Conservation (phyloP, 495 filamentous ascomycete species). For the Amphirosellinia nigrospora region DNA sequence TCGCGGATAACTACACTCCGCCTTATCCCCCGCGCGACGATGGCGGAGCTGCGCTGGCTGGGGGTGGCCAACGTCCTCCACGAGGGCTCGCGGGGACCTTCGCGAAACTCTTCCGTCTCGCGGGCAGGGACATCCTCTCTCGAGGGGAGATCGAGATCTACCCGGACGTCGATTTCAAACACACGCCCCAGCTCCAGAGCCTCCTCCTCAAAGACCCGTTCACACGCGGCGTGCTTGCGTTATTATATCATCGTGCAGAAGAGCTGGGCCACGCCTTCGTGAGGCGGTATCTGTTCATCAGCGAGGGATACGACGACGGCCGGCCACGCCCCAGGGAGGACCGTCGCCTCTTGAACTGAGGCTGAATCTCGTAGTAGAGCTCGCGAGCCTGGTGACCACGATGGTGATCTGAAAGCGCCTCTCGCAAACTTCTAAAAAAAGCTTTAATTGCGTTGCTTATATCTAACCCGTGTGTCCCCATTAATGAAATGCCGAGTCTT, state of each 20-base stretch:
- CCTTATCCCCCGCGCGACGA: background rate
- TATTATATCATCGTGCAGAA: background rate
- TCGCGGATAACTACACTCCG: conserved; percentile 10
- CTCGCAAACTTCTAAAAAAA: background rate
- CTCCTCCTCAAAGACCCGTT: conserved; percentile 1
- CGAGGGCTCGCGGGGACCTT: background rate
- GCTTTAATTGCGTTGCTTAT: too few species aligned
- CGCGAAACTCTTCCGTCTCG: background rate
- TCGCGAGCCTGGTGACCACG: background rate
- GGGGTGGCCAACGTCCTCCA: conserved; percentile 13
- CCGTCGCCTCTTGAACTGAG: background rate
- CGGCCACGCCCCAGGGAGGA: background rate
- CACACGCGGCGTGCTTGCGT: conserved; percentile 2
- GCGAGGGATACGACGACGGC: conserved; percentile 1
- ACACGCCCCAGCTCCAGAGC: background rate
- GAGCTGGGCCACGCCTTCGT: background rate
- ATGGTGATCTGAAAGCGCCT: background rate
- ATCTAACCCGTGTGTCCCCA: background rate
- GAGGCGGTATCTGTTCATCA: conserved; percentile 4
- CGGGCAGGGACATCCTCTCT: background rate
- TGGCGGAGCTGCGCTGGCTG: background rate
- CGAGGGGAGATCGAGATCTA: background rate
- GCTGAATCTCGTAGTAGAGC: conserved; percentile 13
- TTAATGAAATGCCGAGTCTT: background rate
- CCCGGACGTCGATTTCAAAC: background rate